Evolutionary conservation across 768 basidiomycete genomes (phyloP).

Genomic region (Russula compacta): DNA sequence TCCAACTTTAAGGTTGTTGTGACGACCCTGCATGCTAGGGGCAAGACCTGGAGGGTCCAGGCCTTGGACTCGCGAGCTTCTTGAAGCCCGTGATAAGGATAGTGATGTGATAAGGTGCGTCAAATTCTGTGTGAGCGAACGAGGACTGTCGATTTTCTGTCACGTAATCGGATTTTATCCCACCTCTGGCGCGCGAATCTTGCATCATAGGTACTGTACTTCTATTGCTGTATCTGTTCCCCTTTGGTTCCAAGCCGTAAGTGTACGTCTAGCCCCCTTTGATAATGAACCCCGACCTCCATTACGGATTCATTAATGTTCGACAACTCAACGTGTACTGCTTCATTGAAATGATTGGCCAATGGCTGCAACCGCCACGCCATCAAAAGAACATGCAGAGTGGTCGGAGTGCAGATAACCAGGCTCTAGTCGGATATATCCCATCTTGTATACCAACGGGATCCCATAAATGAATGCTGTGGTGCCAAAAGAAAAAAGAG

Average conservation of each 20-base stretch:
- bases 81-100: background rate
- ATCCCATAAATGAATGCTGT: background rate
- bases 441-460: background rate
- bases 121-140: background rate
- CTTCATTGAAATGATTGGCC: constrained; percentile 1
- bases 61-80: background rate
- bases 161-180: constrained; percentile 6
- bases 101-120: background rate
- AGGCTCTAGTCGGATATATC: background rate
- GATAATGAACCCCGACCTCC: background rate
- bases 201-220: constrained; percentile 2
- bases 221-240: background rate
- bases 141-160: background rate
- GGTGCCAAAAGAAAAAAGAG: background rate
- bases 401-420: background rate
- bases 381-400: background rate
- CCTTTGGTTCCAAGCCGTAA: background rate
- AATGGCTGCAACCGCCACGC: background rate
- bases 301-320: background rate
- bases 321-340: background rate
- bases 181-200: background rate
- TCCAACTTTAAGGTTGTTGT: background rate
- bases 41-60: background rate
- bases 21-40: background rate
- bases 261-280: constrained; percentile 1